Evolutionary conservation across 352 stramenopile species (phyloP).

Genomic region (Phytopythium cucurbitacearum): DNA sequence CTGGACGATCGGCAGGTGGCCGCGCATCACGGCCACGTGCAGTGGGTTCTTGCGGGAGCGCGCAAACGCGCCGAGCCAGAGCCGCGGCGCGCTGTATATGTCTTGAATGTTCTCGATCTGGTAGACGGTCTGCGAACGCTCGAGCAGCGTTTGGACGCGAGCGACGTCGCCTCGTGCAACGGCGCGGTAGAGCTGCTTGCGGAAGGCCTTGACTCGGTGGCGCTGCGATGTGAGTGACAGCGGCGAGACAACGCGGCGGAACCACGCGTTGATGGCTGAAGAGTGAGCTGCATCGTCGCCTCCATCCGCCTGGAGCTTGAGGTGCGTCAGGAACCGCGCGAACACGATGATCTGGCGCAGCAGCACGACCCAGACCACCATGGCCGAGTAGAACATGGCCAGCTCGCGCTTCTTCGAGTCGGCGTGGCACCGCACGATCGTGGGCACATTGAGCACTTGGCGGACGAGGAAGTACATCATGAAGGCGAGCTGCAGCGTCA

Average conservation of each 20-base stretch:
- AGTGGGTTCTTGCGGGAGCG: constrained; percentile 73
- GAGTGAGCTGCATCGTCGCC: constrained; percentile 65
- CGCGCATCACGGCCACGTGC: constrained; percentile 59
- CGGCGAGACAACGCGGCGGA: constrained; percentile 1
- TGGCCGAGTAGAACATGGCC: constrained; percentile 52
- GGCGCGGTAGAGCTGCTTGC: constrained; percentile 60
- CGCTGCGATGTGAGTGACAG: constrained; percentile 26
- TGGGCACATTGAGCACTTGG: constrained; percentile 35
- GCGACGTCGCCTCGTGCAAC: constrained; percentile 45
- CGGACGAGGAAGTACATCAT: constrained; percentile 54
- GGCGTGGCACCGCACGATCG: constrained; percentile 42
- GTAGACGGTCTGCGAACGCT: constrained; percentile 24
- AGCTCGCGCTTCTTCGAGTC: constrained; percentile 27
- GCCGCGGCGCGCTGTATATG: constrained; percentile 37
- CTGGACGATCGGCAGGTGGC: constrained; percentile 52
- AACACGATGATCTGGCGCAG: constrained; percentile 67
- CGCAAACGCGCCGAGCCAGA: constrained; percentile 67
- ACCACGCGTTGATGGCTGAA: constrained; percentile 25
- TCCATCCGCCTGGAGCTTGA: constrained; percentile 68
- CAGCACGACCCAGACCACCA: constrained; percentile 50
- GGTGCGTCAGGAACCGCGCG: constrained; percentile 66
- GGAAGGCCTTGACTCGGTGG: constrained; percentile 40
- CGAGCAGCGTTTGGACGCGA: constrained; percentile 36
- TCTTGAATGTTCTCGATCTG: constrained; percentile 27
- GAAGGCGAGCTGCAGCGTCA: constrained; percentile 44